These are phyloP conservation scores for Ganoderma lucidum DNA, from an alignment of 1,284 basidiomycete genomes.

Conservation along the genomic window DNA sequence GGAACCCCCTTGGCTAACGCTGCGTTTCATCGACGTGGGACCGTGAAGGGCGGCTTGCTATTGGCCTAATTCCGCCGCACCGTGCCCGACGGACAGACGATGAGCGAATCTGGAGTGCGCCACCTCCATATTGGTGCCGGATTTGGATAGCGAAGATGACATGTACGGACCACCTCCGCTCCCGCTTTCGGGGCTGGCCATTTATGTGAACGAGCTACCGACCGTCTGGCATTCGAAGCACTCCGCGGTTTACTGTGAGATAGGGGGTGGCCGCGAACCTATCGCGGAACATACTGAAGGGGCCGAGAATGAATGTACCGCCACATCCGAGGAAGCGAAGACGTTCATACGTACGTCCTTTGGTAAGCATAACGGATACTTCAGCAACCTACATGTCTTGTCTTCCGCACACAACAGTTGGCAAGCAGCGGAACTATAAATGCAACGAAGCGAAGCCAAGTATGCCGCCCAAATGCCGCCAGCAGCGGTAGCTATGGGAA, in stretches of 20 bases:
- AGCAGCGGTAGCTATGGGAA: not conserved
- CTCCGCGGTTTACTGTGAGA: not conserved
- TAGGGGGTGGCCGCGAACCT: not conserved
- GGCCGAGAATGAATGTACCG: not conserved
- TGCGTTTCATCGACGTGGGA: not conserved
- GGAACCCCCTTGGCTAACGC: not conserved
- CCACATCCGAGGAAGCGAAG: slow-evolving; percentile 7
- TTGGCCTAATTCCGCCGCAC: not conserved
- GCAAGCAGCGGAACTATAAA: not conserved
- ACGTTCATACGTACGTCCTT: not conserved
- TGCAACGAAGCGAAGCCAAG: not conserved
- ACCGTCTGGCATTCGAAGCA: not conserved
- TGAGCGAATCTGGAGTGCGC: not conserved
- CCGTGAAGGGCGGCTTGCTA: not conserved
- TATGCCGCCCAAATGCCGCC: not conserved
- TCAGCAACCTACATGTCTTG: not conserved
- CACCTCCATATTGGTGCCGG: not conserved
- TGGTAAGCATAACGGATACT: not conserved
- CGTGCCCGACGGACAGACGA: not conserved
- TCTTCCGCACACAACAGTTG: not conserved
- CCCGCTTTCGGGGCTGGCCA: not conserved
- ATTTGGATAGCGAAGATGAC: not conserved
- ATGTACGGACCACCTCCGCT: not conserved
- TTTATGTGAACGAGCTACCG: not conserved
- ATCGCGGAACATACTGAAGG: not conserved